Percentiles rank a stretch among this genome's conserved stretches.
phyloP scores from a whole-genome alignment of 371 early-diverging fungal species.

The Lichtheimia corymbifera region DNA sequence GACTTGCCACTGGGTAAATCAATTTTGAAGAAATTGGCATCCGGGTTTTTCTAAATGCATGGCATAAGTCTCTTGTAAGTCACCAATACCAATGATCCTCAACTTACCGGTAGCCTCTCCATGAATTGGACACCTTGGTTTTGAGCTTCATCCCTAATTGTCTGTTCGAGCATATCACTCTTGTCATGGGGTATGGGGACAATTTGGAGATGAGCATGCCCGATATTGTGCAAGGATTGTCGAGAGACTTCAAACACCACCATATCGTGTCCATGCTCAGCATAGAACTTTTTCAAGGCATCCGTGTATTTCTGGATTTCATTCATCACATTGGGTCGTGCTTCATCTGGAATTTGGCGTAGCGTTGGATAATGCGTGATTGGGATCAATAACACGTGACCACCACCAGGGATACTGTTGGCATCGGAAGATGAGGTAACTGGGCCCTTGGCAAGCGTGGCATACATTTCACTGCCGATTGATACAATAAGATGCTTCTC shows the following conservation, averaged over 20 bases:
- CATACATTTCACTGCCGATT: constrained; percentile 72
- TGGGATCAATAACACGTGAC: constrained; percentile 75
- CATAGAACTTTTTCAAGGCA: constrained; percentile 48
- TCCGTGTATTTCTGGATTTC: constrained; percentile 67
- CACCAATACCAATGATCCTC: constrained; percentile 1
- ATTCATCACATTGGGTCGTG: constrained; percentile 36
- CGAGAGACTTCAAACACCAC: constrained; percentile 73
- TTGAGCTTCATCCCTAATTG: constrained; percentile 37
- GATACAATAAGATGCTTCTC: constrained; percentile 81
- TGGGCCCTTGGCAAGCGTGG: constrained; percentile 78
- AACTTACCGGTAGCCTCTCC: constrained; percentile 48
- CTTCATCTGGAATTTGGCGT: constrained; percentile 41
- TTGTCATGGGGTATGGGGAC: constrained; percentile 47
- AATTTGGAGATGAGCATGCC: constrained; percentile 72
- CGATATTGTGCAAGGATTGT: constrained; percentile 41
- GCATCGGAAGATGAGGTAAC: constrained; percentile 34
- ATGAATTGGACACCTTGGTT: constrained; percentile 33
- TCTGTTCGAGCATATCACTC: constrained; percentile 29
- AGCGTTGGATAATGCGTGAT: constrained; percentile 69
- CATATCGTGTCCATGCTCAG: constrained; percentile 53
- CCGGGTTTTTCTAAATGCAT: constrained; percentile 22
- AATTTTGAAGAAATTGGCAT: constrained; percentile 61
- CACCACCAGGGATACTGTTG: constrained; percentile 58
- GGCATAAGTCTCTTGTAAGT: neutral
- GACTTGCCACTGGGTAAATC: constrained; percentile 59